Base-by-base conservation (phyloP, 805 yeast species). In the Ogataea ganodermae region DNA sequence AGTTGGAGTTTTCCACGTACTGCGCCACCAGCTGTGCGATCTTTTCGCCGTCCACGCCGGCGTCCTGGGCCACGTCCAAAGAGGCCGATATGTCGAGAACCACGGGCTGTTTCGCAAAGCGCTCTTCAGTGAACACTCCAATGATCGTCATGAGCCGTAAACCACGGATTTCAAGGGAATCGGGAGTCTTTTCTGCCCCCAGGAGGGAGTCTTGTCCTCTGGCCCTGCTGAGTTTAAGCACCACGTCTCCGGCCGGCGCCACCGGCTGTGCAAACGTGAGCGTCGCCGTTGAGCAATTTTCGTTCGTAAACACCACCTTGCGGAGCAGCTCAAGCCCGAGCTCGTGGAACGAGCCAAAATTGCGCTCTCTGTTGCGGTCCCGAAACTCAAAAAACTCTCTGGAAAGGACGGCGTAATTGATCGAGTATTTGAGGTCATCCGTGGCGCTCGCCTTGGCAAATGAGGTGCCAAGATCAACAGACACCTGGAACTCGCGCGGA, bases 101-200 rank as follows among this genome's bases (percentile, higher is more conserved):
- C 6, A 94, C 88, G 38, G 82, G 82, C 68, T 94, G 99, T 56
- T 79, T 82, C 59, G 85, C 84, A 18, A 84, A 66, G 49, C 99
- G 74, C 64, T 94, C 99, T 68, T 90, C 88, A 1, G 90, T 85
- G 70, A 90, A 92, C 6, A 94, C 94, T 4, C 99, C 99, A 55
- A 94, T 86, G n/a, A 91, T 73, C 0, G 96, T 84, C 42, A 84
- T 73, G 14, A 89, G 66, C 41, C 75, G 73, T 30, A 91, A 65
- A 4, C 78, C 75, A 4, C 72, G 69, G 32, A 89, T 78, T 8
- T 57, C 45, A 2, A 78, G 59, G 2, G 32, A 35, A 38, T 57
- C 56, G 6, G 16, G 16, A 4, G 3, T 35, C 27, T 14, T 14
- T 32, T n/a, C 18, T 10, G 18, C 36, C 12, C 14, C 18, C 12